Evolutionary conservation across 495 filamentous ascomycete species (phyloP).

Genomic region (Hypoxylon lienhwacheense): DNA sequence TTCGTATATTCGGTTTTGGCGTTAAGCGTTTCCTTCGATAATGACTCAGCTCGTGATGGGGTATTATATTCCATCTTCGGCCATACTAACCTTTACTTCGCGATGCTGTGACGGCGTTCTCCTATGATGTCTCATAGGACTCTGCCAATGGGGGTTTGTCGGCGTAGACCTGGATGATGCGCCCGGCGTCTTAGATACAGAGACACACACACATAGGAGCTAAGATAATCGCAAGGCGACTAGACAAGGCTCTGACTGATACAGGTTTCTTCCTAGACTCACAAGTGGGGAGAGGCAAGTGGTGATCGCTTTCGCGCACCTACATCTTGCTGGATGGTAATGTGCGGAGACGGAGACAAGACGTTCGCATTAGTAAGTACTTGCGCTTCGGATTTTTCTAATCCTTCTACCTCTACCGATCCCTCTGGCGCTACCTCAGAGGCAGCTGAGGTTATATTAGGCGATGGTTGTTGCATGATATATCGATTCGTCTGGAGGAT

Average conservation of each 20-base stretch:
- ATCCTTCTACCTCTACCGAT: constrained; percentile 4
- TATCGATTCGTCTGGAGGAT: constrained; percentile 8
- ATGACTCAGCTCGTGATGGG: constrained; percentile 15
- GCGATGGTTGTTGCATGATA: constrained; percentile 16
- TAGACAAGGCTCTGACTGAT: constrained; percentile 12
- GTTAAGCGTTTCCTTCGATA: constrained; percentile 79
- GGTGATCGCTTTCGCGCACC: constrained; percentile 28
- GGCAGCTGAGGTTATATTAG: constrained; percentile 8
- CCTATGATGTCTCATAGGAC: constrained; percentile 73
- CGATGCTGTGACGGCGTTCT: constrained; percentile 70
- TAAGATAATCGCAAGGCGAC: constrained; percentile 21
- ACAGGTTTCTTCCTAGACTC: constrained; percentile 21
- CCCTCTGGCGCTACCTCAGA: constrained; percentile 6
- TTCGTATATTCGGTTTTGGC: constrained; percentile 84
- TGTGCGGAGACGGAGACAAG: constrained; percentile 41
- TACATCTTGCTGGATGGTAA: constrained; percentile 41
- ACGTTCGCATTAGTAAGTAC: constrained; percentile 11
- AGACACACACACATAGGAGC: constrained; percentile 9
- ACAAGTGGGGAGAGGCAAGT: constrained; percentile 39
- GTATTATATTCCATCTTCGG: background rate
- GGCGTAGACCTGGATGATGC: constrained; percentile 43
- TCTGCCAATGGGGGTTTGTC: constrained; percentile 52
- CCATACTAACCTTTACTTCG: constrained; percentile 64
- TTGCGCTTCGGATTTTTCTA: constrained; percentile 9
- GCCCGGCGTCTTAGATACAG: constrained; percentile 18